Percentiles rank a stretch among this genome's conserved stretches.
Evolutionary conservation across 805 yeast species (phyloP).

Genomic region (Candida montana): DNA sequence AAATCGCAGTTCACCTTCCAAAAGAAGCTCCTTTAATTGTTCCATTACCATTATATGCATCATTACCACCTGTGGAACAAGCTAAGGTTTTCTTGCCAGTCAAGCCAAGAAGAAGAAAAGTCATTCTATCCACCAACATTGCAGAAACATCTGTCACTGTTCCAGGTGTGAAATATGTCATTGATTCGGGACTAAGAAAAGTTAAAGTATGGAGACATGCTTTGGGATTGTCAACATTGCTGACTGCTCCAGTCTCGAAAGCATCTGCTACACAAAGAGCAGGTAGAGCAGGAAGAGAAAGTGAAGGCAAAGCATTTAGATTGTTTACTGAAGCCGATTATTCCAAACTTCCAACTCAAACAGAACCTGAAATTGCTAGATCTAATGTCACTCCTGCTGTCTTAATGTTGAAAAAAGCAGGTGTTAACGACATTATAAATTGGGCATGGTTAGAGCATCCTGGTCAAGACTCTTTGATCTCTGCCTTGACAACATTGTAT

Average conservation of each 20-base stretch:
- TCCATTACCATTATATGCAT: slow-evolving; percentile 88
- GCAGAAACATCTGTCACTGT: slow-evolving; percentile 98
- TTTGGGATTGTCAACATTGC: slow-evolving; percentile 83
- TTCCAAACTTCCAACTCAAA: slow-evolving; percentile 58
- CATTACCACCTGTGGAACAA: slow-evolving; percentile 82
- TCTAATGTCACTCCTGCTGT: slow-evolving; percentile 83
- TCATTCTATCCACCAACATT: slow-evolving; percentile 88
- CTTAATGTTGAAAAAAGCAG: slow-evolving; percentile 74
- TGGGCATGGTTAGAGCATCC: slow-evolving; percentile 97
- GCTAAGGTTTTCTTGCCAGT: slow-evolving; percentile 68
- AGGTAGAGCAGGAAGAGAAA: slow-evolving; percentile 99
- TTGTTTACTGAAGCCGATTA: slow-evolving; percentile 74
- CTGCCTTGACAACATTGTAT: slow-evolving; percentile 75
- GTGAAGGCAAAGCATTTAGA: slow-evolving; percentile 83
- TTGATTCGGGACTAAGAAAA: slow-evolving; percentile 89
- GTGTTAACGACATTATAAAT: slow-evolving; percentile 73
- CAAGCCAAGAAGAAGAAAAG: slow-evolving; percentile 67
- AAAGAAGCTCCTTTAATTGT: slow-evolving; percentile 69
- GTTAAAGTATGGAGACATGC: slow-evolving; percentile 94
- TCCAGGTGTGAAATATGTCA: slow-evolving; percentile 87
- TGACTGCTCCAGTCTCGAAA: slow-evolving; percentile 88
- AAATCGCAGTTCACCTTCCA: slow-evolving; percentile 61
- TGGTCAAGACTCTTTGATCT: slow-evolving; percentile 64
- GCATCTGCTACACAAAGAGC: slow-evolving; percentile 94
- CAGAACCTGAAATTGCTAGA: slow-evolving; percentile 90